Evolutionary conservation across 2,329 filamentous ascomycete species (phyloP).

Genomic region (Penicillium sp.): DNA sequence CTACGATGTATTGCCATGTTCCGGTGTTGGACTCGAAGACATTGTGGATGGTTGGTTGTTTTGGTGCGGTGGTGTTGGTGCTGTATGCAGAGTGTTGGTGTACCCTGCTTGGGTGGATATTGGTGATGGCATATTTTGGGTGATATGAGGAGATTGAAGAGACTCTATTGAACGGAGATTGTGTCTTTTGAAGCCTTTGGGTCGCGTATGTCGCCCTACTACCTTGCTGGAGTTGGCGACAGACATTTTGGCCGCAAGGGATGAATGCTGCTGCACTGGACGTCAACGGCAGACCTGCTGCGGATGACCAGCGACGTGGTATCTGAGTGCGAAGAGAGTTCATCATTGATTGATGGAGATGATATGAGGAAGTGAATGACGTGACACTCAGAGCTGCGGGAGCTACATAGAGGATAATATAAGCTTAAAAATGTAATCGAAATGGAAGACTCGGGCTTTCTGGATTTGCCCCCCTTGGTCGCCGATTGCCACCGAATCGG

Average conservation of each 20-base stretch:
- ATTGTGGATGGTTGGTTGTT: constrained; percentile 37
- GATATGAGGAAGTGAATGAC: background rate
- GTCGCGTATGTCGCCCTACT: background rate
- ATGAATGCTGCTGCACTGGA: background rate
- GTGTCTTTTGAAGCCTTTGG: background rate
- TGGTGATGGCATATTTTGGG: background rate
- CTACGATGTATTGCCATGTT: constrained; percentile 69
- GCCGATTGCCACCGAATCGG: constrained; percentile 19
- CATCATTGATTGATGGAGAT: background rate
- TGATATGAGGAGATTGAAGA: background rate
- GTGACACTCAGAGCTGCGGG: background rate
- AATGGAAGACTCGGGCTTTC: constrained; percentile 10
- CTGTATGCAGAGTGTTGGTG: constrained; percentile 9
- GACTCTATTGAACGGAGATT: background rate
- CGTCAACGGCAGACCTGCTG: background rate
- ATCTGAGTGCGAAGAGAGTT: background rate
- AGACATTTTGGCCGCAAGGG: background rate
- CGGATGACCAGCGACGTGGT: background rate
- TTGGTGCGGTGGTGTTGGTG: constrained; percentile 12
- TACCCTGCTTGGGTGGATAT: background rate
- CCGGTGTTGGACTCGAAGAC: constrained; percentile 52
- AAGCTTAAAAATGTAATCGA: background rate
- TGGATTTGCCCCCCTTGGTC: constrained; percentile 3
- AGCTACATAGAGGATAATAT: background rate
- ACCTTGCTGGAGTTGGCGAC: background rate